Evolutionary conservation across 2,329 filamentous ascomycete species (phyloP), one percentile per base, ranked within the genome.

Genomic region (Podosphaera fusca): DNA sequence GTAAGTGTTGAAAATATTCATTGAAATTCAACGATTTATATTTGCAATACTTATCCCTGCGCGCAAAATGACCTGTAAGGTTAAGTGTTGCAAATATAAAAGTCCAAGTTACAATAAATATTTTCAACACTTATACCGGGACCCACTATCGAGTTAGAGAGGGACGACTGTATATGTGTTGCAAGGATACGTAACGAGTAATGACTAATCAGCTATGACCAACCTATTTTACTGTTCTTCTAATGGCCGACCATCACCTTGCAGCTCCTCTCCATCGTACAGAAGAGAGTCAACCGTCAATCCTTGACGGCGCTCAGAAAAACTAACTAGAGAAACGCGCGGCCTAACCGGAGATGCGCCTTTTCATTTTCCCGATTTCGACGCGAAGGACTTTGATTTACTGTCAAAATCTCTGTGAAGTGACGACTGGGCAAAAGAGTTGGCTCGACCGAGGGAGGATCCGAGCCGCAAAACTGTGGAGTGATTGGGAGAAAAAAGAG

Each of bases 341-440:
- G 35, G 10, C 10, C n/a, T 56, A 21, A 21, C 38, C n/a, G 10
- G 38, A 42, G 1, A 96, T 98, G 92, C 86, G 88, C 69, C 78
- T 98, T 70, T 95, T 88, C 72, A 81, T 98, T 61, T 79, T 98
- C 58, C 92, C 92, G 60, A 84, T 98, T 65, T 94, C 90, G 59
- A 94, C 88, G 62, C 81, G 85, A 67, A 84, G 89, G 66, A 89
- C 87, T 55, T 80, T 98, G 60, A 81, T 98, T 65, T 96, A 95
- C 74, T 94, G 87, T 70, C 85, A 95, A 67, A 83, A 84, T 61
- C 72, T 85, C 61, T 75, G 80, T 65, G 70, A 74, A 56, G 73
- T 78, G 53, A 70, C 76, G 56, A 73, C 79, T 53, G 71, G 75
- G 45, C 71, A 76, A 56, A 70, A 74, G 66, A 75, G 75, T 29